Evolutionary conservation across 1,284 basidiomycete genomes (phyloP).

Genomic region (Quambalaria eucalypti): DNA sequence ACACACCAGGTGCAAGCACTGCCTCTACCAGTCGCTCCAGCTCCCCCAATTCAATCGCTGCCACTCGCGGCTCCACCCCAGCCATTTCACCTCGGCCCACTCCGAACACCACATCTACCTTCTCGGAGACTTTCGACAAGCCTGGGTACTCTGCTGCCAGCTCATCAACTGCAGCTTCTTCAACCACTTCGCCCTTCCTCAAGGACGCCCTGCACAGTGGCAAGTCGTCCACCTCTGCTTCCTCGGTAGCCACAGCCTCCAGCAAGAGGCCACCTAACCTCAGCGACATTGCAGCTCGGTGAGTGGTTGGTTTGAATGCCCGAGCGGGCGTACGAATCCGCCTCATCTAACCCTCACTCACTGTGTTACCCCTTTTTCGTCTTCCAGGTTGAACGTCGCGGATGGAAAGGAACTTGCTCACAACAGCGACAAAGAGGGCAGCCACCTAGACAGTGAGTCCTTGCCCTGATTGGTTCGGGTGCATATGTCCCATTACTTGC

Average conservation of each 20-base stretch:
- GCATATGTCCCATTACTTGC: not conserved
- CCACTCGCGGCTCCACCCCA: not conserved
- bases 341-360: not conserved
- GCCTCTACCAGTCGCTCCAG: too few relatives aligned
- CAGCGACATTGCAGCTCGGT: slow-evolving; percentile 27
- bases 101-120: not conserved
- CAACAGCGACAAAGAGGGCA: slow-evolving; percentile 9
- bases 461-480: too few relatives aligned
- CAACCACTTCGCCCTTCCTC: not conserved
- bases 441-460: not conserved
- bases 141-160: not conserved
- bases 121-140: not conserved
- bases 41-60: not conserved
- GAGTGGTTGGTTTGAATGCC: not conserved
- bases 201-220: not conserved
- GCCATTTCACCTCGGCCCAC: not conserved
- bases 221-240: not conserved
- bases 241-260: not conserved
- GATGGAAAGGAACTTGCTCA: too few relatives aligned
- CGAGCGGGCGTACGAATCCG: not conserved
- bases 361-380: not conserved
- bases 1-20: too few relatives aligned
- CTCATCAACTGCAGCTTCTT: not conserved
- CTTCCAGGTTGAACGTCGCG: slow-evolving; percentile 11
- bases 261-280: slow-evolving; percentile 18